Evolutionary conservation across 2,329 filamentous ascomycete species (phyloP), one percentile per base, ranked within the genome.

Genomic region (Fusarium concolor): DNA sequence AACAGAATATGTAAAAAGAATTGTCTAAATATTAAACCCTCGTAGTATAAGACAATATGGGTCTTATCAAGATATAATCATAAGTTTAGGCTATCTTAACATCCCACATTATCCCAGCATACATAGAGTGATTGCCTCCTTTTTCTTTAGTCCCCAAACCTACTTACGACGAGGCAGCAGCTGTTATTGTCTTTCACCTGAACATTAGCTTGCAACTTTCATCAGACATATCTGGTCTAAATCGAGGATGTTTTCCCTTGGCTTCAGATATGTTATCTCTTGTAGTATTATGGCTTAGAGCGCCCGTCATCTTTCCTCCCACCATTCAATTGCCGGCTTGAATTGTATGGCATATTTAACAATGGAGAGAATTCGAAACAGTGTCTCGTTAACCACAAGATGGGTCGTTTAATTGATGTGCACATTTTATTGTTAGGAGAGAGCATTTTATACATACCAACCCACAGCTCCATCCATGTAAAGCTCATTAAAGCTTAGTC

Each of bases 401-500:
- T 15, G 12, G 28, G 14, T 20, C 17, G 10, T n/a, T 28, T 17
- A 20, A 33, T 28, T 26, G 29, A 35, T 31, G 20, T 11, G 33
- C 6, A 15, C 10, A 9, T 33, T 41, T 50, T 20, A 12, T 10
- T 20, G n/a, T 38, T 18, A 15, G 18, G 17, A 26, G 22, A 24
- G 20, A 33, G 10, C 35, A 41, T 59, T 18, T 42, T 39, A 54
- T 61, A 41, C 45, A 41, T 61, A 38, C 35, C 20, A 20, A 20
- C 15, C 18, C 24, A 24, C n/a, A 11, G 22, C 24, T 10, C 29
- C n/a, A 14, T 17, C 29, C n/a, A 14, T 18, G 15, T 41, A 17
- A 39, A 12, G 20, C 12, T 8, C 18, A 37, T 46, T 5, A 37
- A 17, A 37, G 67, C 62, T 73, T 71, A 73, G 69, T 73, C 69